Evolutionary conservation across 805 yeast species (phyloP).

Genomic region (Wickerhamiella parazyma): DNA sequence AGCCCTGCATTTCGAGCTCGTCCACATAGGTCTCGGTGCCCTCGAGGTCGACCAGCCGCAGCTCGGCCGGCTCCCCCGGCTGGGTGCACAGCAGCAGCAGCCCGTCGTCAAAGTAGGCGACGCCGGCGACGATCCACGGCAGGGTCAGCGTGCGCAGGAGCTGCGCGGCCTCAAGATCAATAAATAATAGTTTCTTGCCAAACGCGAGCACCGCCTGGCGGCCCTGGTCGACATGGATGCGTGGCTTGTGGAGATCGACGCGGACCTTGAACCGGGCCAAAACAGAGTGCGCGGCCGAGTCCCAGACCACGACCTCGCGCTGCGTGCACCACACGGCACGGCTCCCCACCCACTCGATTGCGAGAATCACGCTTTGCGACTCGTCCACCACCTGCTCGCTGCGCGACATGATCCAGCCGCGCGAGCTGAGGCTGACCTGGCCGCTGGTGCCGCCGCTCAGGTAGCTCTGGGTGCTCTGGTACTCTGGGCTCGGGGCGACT

Average conservation of each 20-base stretch:
- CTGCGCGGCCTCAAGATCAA: slow-evolving; percentile 22
- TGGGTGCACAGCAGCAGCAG: slow-evolving; percentile 43
- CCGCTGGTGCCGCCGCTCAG: slow-evolving; percentile 88
- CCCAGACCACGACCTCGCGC: slow-evolving; percentile 57
- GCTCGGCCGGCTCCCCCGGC: slow-evolving; percentile 40
- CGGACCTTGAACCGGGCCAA: slow-evolving; percentile 42
- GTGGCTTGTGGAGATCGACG: slow-evolving; percentile 75
- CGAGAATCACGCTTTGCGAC: slow-evolving; percentile 38
- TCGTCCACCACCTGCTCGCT: slow-evolving; percentile 47
- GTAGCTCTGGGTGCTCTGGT: slow-evolving; percentile 46
- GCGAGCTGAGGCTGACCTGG: slow-evolving; percentile 54
- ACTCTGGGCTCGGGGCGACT: slow-evolving; percentile 65
- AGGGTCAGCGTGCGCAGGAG: slow-evolving; percentile 2
- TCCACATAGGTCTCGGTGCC: slow-evolving; percentile 71
- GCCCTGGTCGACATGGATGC: not conserved
- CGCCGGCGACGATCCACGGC: slow-evolving; percentile 50
- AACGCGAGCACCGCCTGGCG: slow-evolving; percentile 43
- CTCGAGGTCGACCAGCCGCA: slow-evolving; percentile 53
- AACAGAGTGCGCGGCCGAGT: slow-evolving; percentile 36
- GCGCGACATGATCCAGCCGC: slow-evolving; percentile 80
- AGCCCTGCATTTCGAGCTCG: slow-evolving; percentile 52
- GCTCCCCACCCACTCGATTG: slow-evolving; percentile 42
- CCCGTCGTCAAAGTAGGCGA: slow-evolving; percentile 62
- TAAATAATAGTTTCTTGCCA: slow-evolving; percentile 64
- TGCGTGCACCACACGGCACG: slow-evolving; percentile 78